Base-by-base conservation (phyloP, 495 filamentous ascomycete species). In the Penicillium waksmanii region DNA sequence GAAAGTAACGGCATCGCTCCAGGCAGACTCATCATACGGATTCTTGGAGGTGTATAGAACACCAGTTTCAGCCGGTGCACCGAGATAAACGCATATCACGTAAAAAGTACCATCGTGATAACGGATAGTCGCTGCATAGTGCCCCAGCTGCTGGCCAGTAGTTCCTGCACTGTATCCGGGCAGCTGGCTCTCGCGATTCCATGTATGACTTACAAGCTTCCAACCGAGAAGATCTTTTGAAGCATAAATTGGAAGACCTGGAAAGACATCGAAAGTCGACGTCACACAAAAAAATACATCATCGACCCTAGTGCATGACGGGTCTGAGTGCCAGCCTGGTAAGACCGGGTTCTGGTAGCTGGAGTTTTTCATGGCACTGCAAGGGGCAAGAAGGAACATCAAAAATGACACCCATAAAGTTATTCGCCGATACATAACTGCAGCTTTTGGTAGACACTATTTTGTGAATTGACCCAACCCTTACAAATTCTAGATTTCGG, bases 251-350 rank as follows among this genome's bases (percentile, higher is more conserved):
- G 69, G 69, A n/a, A 66, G 55, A 3, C 64, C 69, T 12, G 69
- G 69, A 12, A 57, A 62, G 17, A 58, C 48, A 21, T 62, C 43
- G 34, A 72, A 72, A 3, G 62, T 64, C 7, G 66, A 69, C 0
- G 64, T 59, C 0, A 64, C 56, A 46, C 66, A 68, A 36, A 69
- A 72, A 52, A 57, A 60, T 31, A 60, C 62, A 47, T 68, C 64
- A 38, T 65, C 49, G n/a, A 72, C 63, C 17, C 57, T 60, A 15
- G 55, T 55, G 31, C 66, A 69, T 23, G 56, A 63, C 12, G 69
- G 69, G 44, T 72, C 69, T 1, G 60, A 59, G 56, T 72, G 62
- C 64, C 64, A 72, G 2, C 69, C 69, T 1, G 69, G 69, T 7
- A 72, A 15, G 23, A 64, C 57, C 2, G 68, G 68, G 52, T 71